Evolutionary conservation across 768 basidiomycete genomes (phyloP), one percentile per base, ranked within the genome.

Genomic region (Clitopilus passeckerianus): DNA sequence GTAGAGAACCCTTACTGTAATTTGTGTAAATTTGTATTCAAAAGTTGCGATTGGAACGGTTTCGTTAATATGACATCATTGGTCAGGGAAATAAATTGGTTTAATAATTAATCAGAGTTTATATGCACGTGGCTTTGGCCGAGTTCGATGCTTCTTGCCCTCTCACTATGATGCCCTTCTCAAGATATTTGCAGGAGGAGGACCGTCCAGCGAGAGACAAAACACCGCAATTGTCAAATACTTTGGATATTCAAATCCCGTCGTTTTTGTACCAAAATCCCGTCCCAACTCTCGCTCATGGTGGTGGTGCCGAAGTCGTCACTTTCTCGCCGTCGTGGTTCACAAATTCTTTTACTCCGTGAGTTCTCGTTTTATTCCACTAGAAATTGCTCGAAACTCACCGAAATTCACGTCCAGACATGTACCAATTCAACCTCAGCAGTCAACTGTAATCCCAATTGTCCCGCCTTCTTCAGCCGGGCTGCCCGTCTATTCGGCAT

Each of bases 401-500:
- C 5, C 59, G 27, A 14, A 22, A 33, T 52, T 20, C 27, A 27
- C 50, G 24, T 1, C 44, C 34, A 18, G 44, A 18, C 14, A 12
- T 15, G 20, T 33, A 20, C 58, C 46, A 16, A 50, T 37, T 46
- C 24, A 30, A 30, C 61, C 50, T 34, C 46, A 18, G 53, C 62
- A 33, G 10, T n/a, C 37, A 22, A 56, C 35, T 23, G 27, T 22
- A 60, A 20, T 23, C 53, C 54, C 27, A 30, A 20, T 61, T 57
- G 41, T 64, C 56, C 57, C 66, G 1, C 70, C 79, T 22, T 70
- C 80, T 5, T 55, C 75, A 1, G 64, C 72, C 14, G 71, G 74
- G 8, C 70, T 80, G 20, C 86, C 89, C 1, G 79, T 98, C 1
- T 99, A 99, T 74, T 95, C 93, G 1, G 77, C 86, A 0, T 90